A percentile compares a stretch with the other conserved stretches of the same genome.
Conservation (phyloP, 1,284 basidiomycete genomes). For the Cutaneotrichosporon cutaneum region DNA sequence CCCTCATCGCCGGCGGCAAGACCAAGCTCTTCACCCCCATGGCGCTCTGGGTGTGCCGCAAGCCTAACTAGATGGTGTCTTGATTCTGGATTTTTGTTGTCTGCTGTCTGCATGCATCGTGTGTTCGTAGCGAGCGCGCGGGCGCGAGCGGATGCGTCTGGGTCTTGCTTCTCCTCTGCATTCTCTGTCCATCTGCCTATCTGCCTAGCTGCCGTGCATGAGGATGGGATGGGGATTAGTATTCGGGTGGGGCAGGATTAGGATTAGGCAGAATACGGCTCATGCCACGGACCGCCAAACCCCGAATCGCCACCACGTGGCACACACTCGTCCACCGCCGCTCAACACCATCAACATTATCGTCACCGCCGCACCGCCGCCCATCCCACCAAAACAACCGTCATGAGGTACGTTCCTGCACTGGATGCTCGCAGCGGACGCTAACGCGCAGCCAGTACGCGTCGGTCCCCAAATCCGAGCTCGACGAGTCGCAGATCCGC, state of each 20-base stretch:
- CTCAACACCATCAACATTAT: constrained; percentile 4
- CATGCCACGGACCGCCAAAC: constrained; percentile 9
- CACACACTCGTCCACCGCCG: neutral
- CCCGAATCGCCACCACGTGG: constrained; percentile 11
- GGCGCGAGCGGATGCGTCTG: neutral
- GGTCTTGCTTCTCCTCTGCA: no score
- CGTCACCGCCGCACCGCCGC: neutral
- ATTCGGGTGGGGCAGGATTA: neutral
- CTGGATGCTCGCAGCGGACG: no score
- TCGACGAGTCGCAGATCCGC: constrained; percentile 93
- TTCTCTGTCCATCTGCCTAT: no score
- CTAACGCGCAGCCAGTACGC: constrained; percentile 77
- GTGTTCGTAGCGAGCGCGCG: neutral
- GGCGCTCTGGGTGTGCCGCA: constrained; percentile 46
- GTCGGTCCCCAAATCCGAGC: constrained; percentile 93
- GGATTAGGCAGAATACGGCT: neutral
- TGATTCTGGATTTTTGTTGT: constrained; percentile 2
- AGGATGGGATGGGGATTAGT: no score
- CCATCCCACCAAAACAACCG: neutral
- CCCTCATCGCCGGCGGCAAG: constrained; percentile 81
- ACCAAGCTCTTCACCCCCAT: constrained; percentile 66
- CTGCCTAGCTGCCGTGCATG: no score
- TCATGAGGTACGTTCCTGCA: constrained; percentile 9
- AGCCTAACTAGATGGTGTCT: constrained; percentile 25
- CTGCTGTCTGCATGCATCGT: constrained; percentile 1